Conservation (phyloP, 768 basidiomycete genomes). For the Rhodotorula graminis region DNA sequence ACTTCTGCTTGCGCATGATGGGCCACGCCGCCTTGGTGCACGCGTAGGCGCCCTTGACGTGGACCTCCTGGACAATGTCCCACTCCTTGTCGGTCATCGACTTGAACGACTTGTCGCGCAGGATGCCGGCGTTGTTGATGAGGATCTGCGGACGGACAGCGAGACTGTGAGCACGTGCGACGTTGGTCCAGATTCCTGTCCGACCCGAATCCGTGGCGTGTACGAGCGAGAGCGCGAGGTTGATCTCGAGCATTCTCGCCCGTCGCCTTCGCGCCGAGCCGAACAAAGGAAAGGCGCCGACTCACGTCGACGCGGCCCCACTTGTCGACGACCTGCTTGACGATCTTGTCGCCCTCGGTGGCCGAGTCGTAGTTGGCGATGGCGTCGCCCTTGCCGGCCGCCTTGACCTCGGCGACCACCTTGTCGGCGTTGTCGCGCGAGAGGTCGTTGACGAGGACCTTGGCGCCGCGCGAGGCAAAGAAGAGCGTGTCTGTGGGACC, state of each 20-base stretch:
- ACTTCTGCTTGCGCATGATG: constrained; percentile 87
- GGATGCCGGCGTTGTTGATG: constrained; percentile 62
- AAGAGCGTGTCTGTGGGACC: constrained; percentile 71
- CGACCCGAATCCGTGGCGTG: too few relatives aligned
- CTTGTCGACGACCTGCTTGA: constrained; percentile 74
- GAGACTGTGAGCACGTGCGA: background rate
- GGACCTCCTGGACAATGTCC: constrained; percentile 48
- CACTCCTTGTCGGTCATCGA: constrained; percentile 79
- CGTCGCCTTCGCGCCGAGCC: too few relatives aligned
- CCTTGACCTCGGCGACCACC: constrained; percentile 81
- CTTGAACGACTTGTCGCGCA: constrained; percentile 62
- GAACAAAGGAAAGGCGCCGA: too few relatives aligned
- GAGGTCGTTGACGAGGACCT: constrained; percentile 93
- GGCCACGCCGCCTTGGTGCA: constrained; percentile 97
- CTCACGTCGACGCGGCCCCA: constrained; percentile 69
- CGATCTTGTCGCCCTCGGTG: constrained; percentile 77
- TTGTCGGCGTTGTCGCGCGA: constrained; percentile 80
- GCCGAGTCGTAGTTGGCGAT: constrained; percentile 80
- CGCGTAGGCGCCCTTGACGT: constrained; percentile 86
- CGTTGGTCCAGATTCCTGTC: background rate
- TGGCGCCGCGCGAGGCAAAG: constrained; percentile 88
- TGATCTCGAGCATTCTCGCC: too few relatives aligned
- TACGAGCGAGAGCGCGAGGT: too few relatives aligned
- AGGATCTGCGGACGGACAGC: constrained; percentile 50
- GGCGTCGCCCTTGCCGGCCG: constrained; percentile 53